Conservation (phyloP, 805 yeast species). For the Lipomyces sp. region DNA sequence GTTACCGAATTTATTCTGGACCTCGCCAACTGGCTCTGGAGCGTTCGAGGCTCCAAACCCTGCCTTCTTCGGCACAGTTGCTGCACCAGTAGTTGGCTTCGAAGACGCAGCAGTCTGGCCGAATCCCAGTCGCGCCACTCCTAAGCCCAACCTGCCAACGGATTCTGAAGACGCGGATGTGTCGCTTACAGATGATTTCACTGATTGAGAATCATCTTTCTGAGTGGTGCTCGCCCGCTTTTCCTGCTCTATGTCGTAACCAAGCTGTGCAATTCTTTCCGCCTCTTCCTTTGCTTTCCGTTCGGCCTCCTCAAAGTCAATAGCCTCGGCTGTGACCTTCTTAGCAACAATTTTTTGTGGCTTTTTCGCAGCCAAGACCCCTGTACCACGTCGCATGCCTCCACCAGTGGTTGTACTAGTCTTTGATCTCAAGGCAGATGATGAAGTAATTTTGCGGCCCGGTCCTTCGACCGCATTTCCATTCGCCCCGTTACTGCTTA, state of each 20-base stretch:
- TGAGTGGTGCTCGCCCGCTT: slow-evolving; percentile 9
- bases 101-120: slow-evolving; percentile 77
- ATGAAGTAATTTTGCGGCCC: slow-evolving; percentile 55
- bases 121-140: slow-evolving; percentile 78
- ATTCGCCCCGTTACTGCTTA: slow-evolving; percentile 21
- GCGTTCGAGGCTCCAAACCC: slow-evolving; percentile 54
- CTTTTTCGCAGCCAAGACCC: slow-evolving; percentile 45
- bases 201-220: not conserved
- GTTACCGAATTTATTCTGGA: slow-evolving; percentile 67
- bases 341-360: slow-evolving; percentile 44
- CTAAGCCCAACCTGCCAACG: slow-evolving; percentile 23
- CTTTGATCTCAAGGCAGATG: slow-evolving; percentile 41
- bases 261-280: slow-evolving; percentile 58
- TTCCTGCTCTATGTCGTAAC: slow-evolving; percentile 49
- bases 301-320: slow-evolving; percentile 70
- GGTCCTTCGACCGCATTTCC: slow-evolving; percentile 39
- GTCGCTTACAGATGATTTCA: slow-evolving; percentile 17
- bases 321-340: slow-evolving; percentile 50
- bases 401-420: slow-evolving; percentile 29
- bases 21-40: slow-evolving; percentile 40
- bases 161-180: slow-evolving; percentile 24
- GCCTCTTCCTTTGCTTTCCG: slow-evolving; percentile 83
- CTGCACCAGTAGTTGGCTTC: slow-evolving; percentile 44
- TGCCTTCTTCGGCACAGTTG: slow-evolving; percentile 42
- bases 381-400: slow-evolving; percentile 34